Conservation (phyloP, 768 basidiomycete species). For the Trametes gibbosa region DNA sequence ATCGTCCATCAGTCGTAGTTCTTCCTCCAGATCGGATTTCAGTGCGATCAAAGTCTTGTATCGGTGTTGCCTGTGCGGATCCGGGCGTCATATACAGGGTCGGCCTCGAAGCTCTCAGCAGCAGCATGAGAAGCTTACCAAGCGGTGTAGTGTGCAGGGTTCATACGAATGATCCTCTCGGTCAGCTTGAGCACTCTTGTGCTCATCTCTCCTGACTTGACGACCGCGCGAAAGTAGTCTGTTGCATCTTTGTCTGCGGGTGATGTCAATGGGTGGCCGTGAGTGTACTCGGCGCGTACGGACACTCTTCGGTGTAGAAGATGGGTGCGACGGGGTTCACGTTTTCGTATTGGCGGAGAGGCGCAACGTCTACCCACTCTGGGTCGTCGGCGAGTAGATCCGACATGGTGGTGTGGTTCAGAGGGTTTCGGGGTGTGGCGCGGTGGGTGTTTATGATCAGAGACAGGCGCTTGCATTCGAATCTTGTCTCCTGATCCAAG, state of each 20-base stretch:
- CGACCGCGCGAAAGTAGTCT: constrained; percentile 86
- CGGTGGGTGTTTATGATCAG: background rate
- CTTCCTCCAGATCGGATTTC: constrained; percentile 64
- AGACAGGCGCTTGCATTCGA: background rate
- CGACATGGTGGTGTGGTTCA: constrained; percentile 19
- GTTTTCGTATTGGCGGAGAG: constrained; percentile 79
- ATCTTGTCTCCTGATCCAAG: no score
- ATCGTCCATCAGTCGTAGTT: constrained; percentile 84
- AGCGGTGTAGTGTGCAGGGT: constrained; percentile 96
- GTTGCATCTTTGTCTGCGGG: constrained; percentile 86
- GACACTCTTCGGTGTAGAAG: constrained; percentile 83
- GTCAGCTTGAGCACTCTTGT: constrained; percentile 83
- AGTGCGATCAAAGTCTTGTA: constrained; percentile 80
- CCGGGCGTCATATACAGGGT: background rate
- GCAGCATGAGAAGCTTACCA: constrained; percentile 57
- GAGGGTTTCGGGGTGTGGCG: background rate
- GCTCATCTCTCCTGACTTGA: constrained; percentile 75
- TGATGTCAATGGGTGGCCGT: constrained; percentile 3
- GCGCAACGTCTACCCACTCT: constrained; percentile 79
- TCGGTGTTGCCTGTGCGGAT: constrained; percentile 79
- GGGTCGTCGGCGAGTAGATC: constrained; percentile 57
- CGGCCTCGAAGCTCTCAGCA: background rate
- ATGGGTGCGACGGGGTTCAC: constrained; percentile 84
- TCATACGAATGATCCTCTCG: constrained; percentile 82
- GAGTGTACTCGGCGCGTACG: constrained; percentile 18